These are phyloP conservation scores for Clarireedia hainanense DNA, from an alignment of 2,329 filamentous ascomycete species.

Conservation along the genomic window DNA sequence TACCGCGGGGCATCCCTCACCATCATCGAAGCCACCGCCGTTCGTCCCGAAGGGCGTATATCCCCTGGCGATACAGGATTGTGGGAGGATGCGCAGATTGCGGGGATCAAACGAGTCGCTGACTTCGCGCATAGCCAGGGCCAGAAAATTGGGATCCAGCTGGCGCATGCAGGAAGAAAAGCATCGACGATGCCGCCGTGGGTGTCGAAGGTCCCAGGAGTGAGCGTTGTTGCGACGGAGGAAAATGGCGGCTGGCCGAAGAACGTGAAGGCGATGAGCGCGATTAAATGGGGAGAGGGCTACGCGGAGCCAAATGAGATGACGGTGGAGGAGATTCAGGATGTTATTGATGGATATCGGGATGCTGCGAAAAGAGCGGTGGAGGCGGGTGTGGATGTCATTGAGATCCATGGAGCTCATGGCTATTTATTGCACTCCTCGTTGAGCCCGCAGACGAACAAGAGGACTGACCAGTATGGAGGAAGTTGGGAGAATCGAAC, in stretches of 20 bases:
- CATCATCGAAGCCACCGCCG: slow-evolving; percentile 71
- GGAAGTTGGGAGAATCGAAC: slow-evolving; percentile 65
- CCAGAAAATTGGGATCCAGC: slow-evolving; percentile 70
- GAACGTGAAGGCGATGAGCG: slow-evolving; percentile 44
- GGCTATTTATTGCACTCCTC: slow-evolving; percentile 70
- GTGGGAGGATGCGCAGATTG: slow-evolving; percentile 79
- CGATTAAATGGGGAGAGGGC: slow-evolving; percentile 50
- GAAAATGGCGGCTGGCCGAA: slow-evolving; percentile 49
- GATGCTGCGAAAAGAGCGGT: slow-evolving; percentile 52
- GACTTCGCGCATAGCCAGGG: slow-evolving; percentile 76
- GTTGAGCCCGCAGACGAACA: slow-evolving; percentile 61
- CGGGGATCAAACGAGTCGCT: slow-evolving; percentile 54
- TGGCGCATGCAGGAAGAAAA: slow-evolving; percentile 73
- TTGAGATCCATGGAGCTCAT: slow-evolving; percentile 76
- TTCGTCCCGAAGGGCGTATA: slow-evolving; percentile 71
- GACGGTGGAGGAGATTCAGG: slow-evolving; percentile 59
- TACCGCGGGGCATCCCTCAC: slow-evolving; percentile 68
- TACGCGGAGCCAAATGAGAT: slow-evolving; percentile 59
- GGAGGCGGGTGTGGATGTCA: slow-evolving; percentile 59
- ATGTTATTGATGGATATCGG: slow-evolving; percentile 54
- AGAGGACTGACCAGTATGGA: slow-evolving; percentile 61
- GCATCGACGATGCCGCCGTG: slow-evolving; percentile 55
- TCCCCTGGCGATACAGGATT: slow-evolving; percentile 71
- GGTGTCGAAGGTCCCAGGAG: slow-evolving; percentile 35
- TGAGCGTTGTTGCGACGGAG: slow-evolving; percentile 42